These are phyloP conservation scores for Lophiostoma macrostomum DNA, from an alignment of 495 filamentous ascomycete species.

Conservation along the genomic window DNA sequence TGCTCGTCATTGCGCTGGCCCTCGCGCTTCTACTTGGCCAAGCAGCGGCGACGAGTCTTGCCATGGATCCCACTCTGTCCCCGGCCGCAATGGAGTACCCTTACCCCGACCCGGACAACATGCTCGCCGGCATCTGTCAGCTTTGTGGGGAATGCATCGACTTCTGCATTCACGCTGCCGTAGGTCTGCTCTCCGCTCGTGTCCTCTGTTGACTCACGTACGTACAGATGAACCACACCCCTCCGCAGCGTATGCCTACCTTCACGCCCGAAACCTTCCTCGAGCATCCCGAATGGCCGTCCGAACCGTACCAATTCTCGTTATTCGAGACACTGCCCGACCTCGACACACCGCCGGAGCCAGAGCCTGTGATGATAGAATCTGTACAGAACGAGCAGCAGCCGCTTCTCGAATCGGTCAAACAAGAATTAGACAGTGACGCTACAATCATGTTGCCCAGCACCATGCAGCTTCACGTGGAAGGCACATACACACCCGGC, in stretches of 20 bases:
- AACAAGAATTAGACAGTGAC: slow-evolving; percentile 11
- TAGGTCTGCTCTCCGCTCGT: slow-evolving; percentile 4
- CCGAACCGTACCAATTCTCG: too few relatives aligned
- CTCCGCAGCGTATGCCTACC: slow-evolving; percentile 1
- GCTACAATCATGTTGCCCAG: slow-evolving; percentile 18
- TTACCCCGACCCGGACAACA: slow-evolving; percentile 29
- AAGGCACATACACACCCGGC: slow-evolving; percentile 17
- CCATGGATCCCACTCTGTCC: slow-evolving; percentile 11
- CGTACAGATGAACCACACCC: slow-evolving; percentile 4
- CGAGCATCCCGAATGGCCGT: slow-evolving; percentile 27
- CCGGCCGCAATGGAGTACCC: slow-evolving; percentile 7
- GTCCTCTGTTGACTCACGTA: background rate
- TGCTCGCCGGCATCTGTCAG: slow-evolving; percentile 19
- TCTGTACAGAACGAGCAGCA: background rate
- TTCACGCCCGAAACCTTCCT: slow-evolving; percentile 15
- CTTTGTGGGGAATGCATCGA: slow-evolving; percentile 14
- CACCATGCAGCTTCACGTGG: slow-evolving; percentile 18
- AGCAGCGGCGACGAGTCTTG: slow-evolving; percentile 11
- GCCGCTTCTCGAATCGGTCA: slow-evolving; percentile 2
- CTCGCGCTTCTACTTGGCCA: slow-evolving; percentile 16
- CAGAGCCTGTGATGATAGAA: background rate
- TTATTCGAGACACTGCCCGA: slow-evolving; percentile 8
- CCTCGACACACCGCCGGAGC: background rate
- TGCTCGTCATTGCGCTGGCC: slow-evolving; percentile 15
- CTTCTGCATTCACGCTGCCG: slow-evolving; percentile 15